Evolutionary conservation across 768 basidiomycete genomes (phyloP), one percentile per base, ranked within the genome.

Genomic region (Sarcomyxa edulis): DNA sequence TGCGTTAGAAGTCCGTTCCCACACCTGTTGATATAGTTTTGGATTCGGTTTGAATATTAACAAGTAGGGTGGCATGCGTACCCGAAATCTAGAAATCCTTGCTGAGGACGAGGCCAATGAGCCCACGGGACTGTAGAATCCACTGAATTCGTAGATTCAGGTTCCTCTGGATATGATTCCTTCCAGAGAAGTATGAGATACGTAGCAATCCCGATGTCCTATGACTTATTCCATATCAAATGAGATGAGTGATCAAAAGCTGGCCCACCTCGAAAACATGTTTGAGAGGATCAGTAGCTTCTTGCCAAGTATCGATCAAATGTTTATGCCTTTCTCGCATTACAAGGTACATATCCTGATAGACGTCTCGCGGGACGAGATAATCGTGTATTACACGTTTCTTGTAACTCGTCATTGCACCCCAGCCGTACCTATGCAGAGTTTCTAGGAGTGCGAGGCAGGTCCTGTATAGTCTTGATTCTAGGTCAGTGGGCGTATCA

Each of bases 201-300:
- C 2, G 91, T 90, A 2, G 92, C 92, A 29, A 98, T 94, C 11
- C 90, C 90, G 24, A 97, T 90, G 55, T 98, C 95, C 86, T 95
- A 49, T 22, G 11, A 27, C 23, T 6, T 23, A 16, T 9, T 43
- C 34, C 24, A 31, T 7, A 25, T 10, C n/a, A 11, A 29, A 18
- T 9, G 12, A 30, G 18, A 22, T 7, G n/a, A 23, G 23, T 39
- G 8, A 18, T 26, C 29, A 14, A 29, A 4, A 24, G 37, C 2
- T 21, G n/a, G 47, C 65, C 45, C 40, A 81, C 87, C 75, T 94
- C 91, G 40, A 84, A 94, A 6, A 94, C 87, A 59, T 94, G 91
- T 56, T 94, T 94, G 29, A 82, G 52, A 1, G 91, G 89, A 57
- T 94, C 89, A 0, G 91, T 94, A 5, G 69, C 74, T 48, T 92